phyloP scores from a whole-genome alignment of 805 yeast genomes.

The Tetrapisispora namnaoensis region DNA sequence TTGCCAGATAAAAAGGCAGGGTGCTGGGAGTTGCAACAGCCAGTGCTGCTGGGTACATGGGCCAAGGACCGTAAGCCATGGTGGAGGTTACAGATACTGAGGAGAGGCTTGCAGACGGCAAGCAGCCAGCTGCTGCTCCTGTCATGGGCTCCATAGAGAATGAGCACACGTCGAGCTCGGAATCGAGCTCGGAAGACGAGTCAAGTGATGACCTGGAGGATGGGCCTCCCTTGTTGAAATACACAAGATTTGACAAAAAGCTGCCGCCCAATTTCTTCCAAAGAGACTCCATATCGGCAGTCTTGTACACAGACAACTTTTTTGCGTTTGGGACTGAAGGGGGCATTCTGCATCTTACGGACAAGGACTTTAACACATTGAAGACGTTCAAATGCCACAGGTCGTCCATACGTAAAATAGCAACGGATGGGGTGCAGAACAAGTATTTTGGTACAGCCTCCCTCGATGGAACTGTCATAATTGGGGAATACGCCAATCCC shows the following conservation, averaged over 20 bases:
- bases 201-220: conserved; percentile 42
- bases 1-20: too few species aligned
- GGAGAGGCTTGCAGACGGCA: conserved; percentile 16
- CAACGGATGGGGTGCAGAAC: conserved; percentile 49
- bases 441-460: conserved; percentile 73
- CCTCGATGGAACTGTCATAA: conserved; percentile 85
- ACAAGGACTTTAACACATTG: conserved; percentile 42
- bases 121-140: too few species aligned
- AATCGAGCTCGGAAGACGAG: conserved; percentile 26
- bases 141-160: too few species aligned
- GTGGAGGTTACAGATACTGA: conserved; percentile 11
- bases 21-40: too few species aligned
- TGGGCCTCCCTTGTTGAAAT: conserved; percentile 61
- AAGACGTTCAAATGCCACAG: conserved; percentile 77
- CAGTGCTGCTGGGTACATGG: too few species aligned
- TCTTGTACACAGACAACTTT: conserved; percentile 47
- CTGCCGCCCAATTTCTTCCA: conserved; percentile 64
- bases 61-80: conserved; percentile 15
- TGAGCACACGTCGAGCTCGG: not conserved
- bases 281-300: conserved; percentile 70
- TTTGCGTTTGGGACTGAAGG: conserved; percentile 85
- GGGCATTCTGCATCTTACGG: conserved; percentile 64
- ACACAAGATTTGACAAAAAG: conserved; percentile 52
- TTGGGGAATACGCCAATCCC: conserved; percentile 52
- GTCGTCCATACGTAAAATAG: conserved; percentile 68